phyloP scores from a whole-genome alignment of 768 basidiomycete species.

The Lyophyllum atratum region DNA sequence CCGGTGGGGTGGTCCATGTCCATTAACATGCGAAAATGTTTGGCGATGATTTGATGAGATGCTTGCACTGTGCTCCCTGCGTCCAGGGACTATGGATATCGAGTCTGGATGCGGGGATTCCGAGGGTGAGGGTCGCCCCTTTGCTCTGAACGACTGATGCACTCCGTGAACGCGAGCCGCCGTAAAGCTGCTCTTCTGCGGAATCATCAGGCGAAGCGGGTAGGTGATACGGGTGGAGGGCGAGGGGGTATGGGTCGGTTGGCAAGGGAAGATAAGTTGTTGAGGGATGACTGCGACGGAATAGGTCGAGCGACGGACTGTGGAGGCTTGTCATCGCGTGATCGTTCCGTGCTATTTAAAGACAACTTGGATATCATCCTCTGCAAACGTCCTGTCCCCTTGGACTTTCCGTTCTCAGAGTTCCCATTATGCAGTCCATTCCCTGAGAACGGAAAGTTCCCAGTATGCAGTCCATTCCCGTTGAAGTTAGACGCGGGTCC shows the following conservation, averaged over 20 bases:
- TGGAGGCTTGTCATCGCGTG: conserved; percentile 20
- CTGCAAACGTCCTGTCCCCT: conserved; percentile 64
- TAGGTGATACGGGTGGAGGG: conserved; percentile 48
- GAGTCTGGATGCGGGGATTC: background rate
- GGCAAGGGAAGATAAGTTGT: conserved; percentile 50
- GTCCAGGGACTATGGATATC: background rate
- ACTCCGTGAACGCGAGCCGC: conserved; percentile 25
- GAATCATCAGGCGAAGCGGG: conserved; percentile 49
- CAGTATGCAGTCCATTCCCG: conserved; percentile 24
- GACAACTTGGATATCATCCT: conserved; percentile 84
- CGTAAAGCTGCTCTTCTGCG: conserved; percentile 34
- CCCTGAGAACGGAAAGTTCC: conserved; percentile 22
- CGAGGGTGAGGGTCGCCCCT: conserved; percentile 13
- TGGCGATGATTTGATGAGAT: conserved; percentile 6
- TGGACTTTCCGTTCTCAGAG: conserved; percentile 47
- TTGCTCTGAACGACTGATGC: conserved; percentile 29
- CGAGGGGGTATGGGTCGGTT: conserved; percentile 66
- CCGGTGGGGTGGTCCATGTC: conserved; percentile 3
- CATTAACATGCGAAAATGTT: conserved; percentile 1
- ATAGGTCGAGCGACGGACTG: conserved; percentile 22
- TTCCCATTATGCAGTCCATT: conserved; percentile 24
- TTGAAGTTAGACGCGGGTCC: conserved; percentile 54
- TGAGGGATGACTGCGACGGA: conserved; percentile 33
- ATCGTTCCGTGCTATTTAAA: conserved; percentile 45
- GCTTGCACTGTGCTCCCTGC: conserved; percentile 7